A percentile compares a stretch with the other conserved stretches of the same genome.
phyloP scores from a whole-genome alignment of 208 protist genomes.

The Wallacemonas sp. region DNA sequence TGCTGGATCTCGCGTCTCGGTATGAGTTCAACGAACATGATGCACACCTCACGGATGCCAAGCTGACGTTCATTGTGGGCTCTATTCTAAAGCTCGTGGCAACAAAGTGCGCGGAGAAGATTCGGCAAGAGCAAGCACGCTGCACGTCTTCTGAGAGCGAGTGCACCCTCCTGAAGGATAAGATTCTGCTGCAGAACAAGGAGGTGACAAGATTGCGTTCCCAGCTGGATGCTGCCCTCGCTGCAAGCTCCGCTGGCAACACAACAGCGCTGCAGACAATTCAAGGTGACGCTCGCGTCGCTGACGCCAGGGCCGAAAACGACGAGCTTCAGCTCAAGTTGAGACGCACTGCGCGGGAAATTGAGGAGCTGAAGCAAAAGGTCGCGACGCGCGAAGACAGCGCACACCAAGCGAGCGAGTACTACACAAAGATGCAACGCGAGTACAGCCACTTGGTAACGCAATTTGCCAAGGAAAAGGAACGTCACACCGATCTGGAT shows the following conservation, averaged over 20 bases:
- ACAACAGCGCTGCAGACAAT: background rate
- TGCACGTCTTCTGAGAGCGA: background rate
- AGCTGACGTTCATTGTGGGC: constrained; percentile 50
- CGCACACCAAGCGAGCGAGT: constrained; percentile 35
- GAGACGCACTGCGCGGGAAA: constrained; percentile 28
- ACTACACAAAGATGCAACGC: constrained; percentile 69
- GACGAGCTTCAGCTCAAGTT: constrained; percentile 31
- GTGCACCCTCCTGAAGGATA: constrained; percentile 10
- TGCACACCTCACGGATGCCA: constrained; percentile 58
- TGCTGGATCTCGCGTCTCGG: constrained; percentile 49
- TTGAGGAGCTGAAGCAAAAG: constrained; percentile 48
- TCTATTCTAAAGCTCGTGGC: constrained; percentile 68
- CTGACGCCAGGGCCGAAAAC: constrained; percentile 19
- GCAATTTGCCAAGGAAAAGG: constrained; percentile 18
- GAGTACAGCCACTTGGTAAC: constrained; percentile 83
- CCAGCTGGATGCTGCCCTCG: background rate
- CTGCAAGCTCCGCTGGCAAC: background rate
- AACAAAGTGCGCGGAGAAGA: constrained; percentile 36
- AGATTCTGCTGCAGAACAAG: constrained; percentile 22
- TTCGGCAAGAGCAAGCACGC: constrained; percentile 21
- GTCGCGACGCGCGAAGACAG: constrained; percentile 46
- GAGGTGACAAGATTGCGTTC: constrained; percentile 15
- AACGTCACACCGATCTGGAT: constrained; percentile 6
- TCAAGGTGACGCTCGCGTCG: background rate
- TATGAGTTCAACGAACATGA: constrained; percentile 62